Conservation (phyloP, 2,329 filamentous ascomycete genomes). For the Aureobasidium musti region DNA sequence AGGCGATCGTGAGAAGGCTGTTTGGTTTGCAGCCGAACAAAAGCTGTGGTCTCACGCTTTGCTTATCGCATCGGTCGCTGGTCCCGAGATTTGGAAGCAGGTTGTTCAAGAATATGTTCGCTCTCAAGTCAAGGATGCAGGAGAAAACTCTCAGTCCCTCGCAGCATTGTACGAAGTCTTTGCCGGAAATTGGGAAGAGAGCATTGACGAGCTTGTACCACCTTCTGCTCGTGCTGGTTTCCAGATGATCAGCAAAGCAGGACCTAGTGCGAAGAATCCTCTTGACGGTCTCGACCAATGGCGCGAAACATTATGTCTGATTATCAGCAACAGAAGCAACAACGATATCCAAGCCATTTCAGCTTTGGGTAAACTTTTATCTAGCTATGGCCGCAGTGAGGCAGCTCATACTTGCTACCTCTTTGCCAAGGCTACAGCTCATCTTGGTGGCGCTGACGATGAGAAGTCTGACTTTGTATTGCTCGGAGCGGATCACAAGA, state of each 20-base stretch:
- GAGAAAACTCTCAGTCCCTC: constrained; percentile 79
- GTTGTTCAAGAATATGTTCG: constrained; percentile 94
- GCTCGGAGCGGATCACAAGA: constrained; percentile 78
- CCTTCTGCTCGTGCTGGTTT: constrained; percentile 88
- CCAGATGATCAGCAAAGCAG: constrained; percentile 80
- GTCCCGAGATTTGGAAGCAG: constrained; percentile 77
- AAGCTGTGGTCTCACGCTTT: constrained; percentile 96
- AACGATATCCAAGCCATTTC: constrained; percentile 77
- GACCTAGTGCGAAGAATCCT: constrained; percentile 66
- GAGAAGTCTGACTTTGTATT: constrained; percentile 75
- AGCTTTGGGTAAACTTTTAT: constrained; percentile 77
- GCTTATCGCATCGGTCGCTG: constrained; percentile 79
- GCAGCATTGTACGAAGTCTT: constrained; percentile 92
- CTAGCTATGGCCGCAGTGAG: constrained; percentile 82
- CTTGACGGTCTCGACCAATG: constrained; percentile 88
- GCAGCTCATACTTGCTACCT: constrained; percentile 94
- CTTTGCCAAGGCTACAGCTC: constrained; percentile 69
- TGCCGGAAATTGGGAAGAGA: constrained; percentile 91
- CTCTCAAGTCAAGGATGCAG: constrained; percentile 83
- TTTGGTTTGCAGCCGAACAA: constrained; percentile 91
- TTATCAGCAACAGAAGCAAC: constrained; percentile 82
- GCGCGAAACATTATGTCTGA: constrained; percentile 83
- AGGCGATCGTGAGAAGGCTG: constrained; percentile 85
- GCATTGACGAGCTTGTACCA: constrained; percentile 92
- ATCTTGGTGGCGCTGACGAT: constrained; percentile 84